A percentile compares a stretch with the other conserved stretches of the same genome.
phyloP scores from a whole-genome alignment of 2,329 filamentous ascomycete genomes.

The Neophaeococcomyces aloes region DNA sequence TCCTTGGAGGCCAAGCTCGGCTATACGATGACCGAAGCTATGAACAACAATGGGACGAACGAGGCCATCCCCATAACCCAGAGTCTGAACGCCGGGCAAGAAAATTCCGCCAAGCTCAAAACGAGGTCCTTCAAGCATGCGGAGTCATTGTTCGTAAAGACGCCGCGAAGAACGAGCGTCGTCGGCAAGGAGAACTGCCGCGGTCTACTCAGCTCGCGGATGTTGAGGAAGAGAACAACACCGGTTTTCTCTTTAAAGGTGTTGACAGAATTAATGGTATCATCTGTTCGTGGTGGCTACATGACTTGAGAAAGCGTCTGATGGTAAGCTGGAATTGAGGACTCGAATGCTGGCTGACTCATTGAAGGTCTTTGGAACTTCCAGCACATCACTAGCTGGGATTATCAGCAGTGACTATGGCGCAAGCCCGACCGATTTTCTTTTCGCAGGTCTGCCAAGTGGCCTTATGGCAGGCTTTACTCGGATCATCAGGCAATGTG shows the following conservation, averaged over 20 bases:
- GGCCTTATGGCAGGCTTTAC: conserved; percentile 2
- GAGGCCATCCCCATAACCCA: conserved; percentile 38
- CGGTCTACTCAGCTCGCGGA: conserved; percentile 25
- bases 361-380: background rate
- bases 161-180: conserved; percentile 14
- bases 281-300: conserved; percentile 34
- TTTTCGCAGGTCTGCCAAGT: conserved; percentile 4
- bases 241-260: conserved; percentile 32
- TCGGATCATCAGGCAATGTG: background rate
- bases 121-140: conserved; percentile 41
- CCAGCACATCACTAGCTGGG: background rate
- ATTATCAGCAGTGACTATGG: background rate
- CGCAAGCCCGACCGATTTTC: background rate
- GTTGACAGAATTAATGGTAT: conserved; percentile 33
- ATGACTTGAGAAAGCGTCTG: conserved; percentile 29
- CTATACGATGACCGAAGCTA: conserved; percentile 32
- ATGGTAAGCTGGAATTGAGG: conserved; percentile 24
- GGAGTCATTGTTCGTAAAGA: conserved; percentile 37
- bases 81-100: conserved; percentile 31
- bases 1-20: conserved; percentile 18
- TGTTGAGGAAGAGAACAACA: conserved; percentile 34
- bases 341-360: background rate
- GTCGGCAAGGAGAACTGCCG: conserved; percentile 28
- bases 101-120: conserved; percentile 37
- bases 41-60: conserved; percentile 38